Conservation (phyloP, 352 stramenopile species). For the Elongisporangium undulatum region DNA sequence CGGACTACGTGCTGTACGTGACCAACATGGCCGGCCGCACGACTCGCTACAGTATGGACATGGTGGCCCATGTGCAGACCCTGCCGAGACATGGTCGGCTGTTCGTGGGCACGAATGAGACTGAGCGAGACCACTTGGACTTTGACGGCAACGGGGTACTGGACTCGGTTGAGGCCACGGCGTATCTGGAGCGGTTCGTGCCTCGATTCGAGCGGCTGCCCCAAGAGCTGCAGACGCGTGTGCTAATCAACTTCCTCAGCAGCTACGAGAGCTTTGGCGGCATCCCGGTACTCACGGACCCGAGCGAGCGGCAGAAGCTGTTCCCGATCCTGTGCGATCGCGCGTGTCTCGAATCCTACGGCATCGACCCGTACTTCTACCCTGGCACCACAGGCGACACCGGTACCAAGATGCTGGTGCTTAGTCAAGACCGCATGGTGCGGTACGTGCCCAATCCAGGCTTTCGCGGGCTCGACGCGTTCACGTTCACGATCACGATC, state of each 20-base stretch:
- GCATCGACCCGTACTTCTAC: conserved; percentile 61
- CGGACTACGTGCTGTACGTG: conserved; percentile 65
- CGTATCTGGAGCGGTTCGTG: conserved; percentile 44
- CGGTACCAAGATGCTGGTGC: conserved; percentile 35
- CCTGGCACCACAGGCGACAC: conserved; percentile 35
- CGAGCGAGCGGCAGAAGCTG: conserved; percentile 46
- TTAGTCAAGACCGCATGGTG: conserved; percentile 38
- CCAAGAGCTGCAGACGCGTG: conserved; percentile 23
- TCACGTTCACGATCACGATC: conserved; percentile 57
- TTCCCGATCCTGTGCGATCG: conserved; percentile 52
- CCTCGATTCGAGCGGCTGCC: conserved; percentile 13
- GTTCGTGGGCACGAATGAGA: conserved; percentile 43
- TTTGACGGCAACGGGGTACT: conserved; percentile 49
- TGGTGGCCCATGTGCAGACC: conserved; percentile 48
- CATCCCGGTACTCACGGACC: conserved; percentile 42
- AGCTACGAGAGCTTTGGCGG: conserved; percentile 37
- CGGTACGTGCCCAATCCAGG: conserved; percentile 50
- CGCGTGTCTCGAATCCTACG: conserved; percentile 30
- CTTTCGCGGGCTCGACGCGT: conserved; percentile 45
- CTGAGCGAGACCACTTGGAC: conserved; percentile 62
- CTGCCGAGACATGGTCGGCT: conserved; percentile 71
- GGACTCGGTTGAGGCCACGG: conserved; percentile 46
- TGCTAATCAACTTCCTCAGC: conserved; percentile 42
- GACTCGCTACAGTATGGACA: conserved; percentile 59
- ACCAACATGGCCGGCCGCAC: conserved; percentile 58